Conservation (phyloP, 148 eudicot species). For the Gaultheria prostrata region DNA sequence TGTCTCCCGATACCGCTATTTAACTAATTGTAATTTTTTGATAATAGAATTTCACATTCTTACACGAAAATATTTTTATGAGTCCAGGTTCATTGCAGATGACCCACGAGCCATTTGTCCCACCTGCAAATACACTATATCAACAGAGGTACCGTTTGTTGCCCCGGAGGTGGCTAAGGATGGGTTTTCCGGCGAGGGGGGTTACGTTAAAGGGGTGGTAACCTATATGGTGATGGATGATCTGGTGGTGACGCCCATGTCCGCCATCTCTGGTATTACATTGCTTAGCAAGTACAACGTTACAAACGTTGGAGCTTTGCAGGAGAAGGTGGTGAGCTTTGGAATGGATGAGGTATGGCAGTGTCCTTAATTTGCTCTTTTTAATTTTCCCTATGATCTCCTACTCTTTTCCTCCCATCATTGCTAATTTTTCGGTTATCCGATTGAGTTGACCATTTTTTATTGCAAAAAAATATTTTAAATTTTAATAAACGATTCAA, state of each 20-base stretch:
- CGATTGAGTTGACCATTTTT: no score
- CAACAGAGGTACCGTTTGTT: neutral
- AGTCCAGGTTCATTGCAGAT: neutral
- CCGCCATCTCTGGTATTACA: slow-evolving; percentile 25
- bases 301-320: slow-evolving; percentile 13
- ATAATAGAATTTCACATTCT: neutral
- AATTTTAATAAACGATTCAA: no score
- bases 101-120: neutral
- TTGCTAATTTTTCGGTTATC: no score
- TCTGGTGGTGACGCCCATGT: slow-evolving; percentile 28
- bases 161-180: neutral
- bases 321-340: slow-evolving; percentile 21
- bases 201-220: slow-evolving; percentile 17
- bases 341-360: slow-evolving; percentile 18
- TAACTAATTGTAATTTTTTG: no score
- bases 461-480: no score
- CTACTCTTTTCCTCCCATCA: no score
- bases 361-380: neutral
- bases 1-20: no score
- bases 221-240: slow-evolving; percentile 5
- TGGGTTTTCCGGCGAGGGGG: neutral
- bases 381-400: neutral
- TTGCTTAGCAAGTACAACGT: slow-evolving; percentile 23
- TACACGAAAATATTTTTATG: neutral
- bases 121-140: neutral